Base-by-base conservation (phyloP, 73 alveolate species). In the Paramecium bursaria region DNA sequence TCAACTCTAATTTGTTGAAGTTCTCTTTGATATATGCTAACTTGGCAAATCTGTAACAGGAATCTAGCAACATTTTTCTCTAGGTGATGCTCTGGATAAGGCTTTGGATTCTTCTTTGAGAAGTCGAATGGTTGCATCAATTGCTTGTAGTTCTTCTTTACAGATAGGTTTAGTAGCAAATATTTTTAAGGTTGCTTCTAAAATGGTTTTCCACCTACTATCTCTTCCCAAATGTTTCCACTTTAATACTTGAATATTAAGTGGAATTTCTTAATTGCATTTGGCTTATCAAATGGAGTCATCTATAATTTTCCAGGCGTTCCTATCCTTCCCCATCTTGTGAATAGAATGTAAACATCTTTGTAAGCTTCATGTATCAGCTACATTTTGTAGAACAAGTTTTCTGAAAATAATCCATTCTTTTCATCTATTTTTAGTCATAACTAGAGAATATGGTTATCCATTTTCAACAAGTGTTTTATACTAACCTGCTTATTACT, bases 251-350 rank as follows among this genome's bases (percentile, higher is more conserved):
- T 35, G 86, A 96, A 96, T 48, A 96, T 80, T 77, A 91, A 93
- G 29, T 92, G 89, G 82, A 94, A 96, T 88, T 96, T 98, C 50
- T 89, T 88, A 73, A 91, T 86, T 1, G 97, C 99, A 19, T 90
- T n/a, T 73, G 85, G 50, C 44, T 79, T 85, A 47, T 86, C 85
- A 79, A 94, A 97, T 2, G 99, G 99, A 42, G 99, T 92, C 74
- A 96, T 85, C 90, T 97, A 93, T 85, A 91, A 87, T 74, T 94
- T 94, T 10, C 99, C 99, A 60, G 79, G 90, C 74, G 94, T 98
- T 15, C 99, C 99, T 23, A 97, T 96, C 47, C 99, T 75, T 0
- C 99, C 99, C 96, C 96, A 97, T 85, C 98, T 91, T 13, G 99
- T 97, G 74, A 96, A 96, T 11, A 97, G 95, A 7, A 97, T 90